Percentiles rank a stretch among this genome's conserved stretches.
phyloP scores from a whole-genome alignment of 2,329 filamentous ascomycete species.

The Fusarium armeniacum region DNA sequence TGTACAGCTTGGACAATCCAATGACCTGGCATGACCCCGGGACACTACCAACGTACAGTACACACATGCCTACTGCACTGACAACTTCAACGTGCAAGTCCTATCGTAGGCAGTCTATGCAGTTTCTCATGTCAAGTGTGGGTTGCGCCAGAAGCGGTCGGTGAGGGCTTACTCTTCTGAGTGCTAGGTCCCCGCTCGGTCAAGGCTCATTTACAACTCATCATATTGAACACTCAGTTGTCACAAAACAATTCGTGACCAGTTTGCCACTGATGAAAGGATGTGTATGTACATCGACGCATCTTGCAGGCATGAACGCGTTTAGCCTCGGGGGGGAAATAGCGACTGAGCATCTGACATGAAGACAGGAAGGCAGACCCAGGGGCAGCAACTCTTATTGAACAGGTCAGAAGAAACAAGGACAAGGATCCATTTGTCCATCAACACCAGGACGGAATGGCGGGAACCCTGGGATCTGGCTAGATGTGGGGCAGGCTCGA shows the following conservation, averaged over 20 bases:
- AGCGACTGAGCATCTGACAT: conserved; percentile 30
- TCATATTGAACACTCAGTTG: conserved; percentile 39
- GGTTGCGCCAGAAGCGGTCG: conserved; percentile 45
- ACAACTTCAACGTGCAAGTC: conserved; percentile 23
- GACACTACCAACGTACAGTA: conserved; percentile 40
- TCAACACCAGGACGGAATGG: conserved; percentile 42
- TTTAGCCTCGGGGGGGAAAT: conserved; percentile 34
- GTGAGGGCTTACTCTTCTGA: conserved; percentile 44
- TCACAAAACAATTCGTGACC: conserved; percentile 36
- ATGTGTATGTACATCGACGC: conserved; percentile 1
- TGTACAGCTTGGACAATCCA: conserved; percentile 19
- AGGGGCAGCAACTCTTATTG: conserved; percentile 5
- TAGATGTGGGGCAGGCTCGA: conserved; percentile 47
- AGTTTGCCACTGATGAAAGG: conserved; percentile 34
- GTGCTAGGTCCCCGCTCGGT: conserved; percentile 41
- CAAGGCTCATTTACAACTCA: conserved; percentile 29
- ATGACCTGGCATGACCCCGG: conserved; percentile 30
- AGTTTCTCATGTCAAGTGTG: conserved; percentile 34
- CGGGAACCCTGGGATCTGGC: conserved; percentile 52
- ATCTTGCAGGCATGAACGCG: conserved; percentile 8
- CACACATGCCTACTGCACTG: conserved; percentile 23
- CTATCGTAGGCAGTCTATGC: conserved; percentile 12
- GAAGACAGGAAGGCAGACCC: conserved; percentile 12
- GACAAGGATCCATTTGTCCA: conserved; percentile 34
- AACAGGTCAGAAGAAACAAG: conserved; percentile 41